Base-by-base conservation (phyloP, 768 basidiomycete species). In the Gymnopilus dilepis region DNA sequence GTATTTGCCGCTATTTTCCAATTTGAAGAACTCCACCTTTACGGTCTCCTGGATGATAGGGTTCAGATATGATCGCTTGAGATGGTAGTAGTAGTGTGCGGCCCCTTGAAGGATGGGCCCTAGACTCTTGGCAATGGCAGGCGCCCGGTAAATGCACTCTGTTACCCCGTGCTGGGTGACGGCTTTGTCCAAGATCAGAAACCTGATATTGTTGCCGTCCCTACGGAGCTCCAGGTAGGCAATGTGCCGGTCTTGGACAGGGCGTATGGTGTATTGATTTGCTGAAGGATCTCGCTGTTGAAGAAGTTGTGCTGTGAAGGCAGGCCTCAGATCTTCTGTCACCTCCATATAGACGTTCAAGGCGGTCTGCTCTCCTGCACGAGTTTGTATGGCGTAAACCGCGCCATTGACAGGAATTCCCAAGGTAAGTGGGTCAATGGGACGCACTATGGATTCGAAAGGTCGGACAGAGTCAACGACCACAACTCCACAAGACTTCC, bases 11-110 rank as follows among this genome's bases (percentile, higher is more conserved):
- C 62, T 61, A 6, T 58, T 60, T 40, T 56, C 51, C 13, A 67
- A 52, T 47, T 63, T 63, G 21, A 65, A 33, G 45, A 67, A 62
- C 37, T 67, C 61, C 2, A 67, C 21, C 4, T 45, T 30, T 11
- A 62, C n/a, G 59, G n/a, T 12, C 4, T 51, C n/a, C 8, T 21
- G 24, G 24, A 58, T 47, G 22, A 42, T 34, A 1, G 58, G 13
- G 21, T 50, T 66, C 4, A 38, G 59, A 31, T 62, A 41, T 1
- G 59, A 53, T 8, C 60, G 54, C 11, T 55, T 61, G 26, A 61
- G 43, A 19, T 61, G 60, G 17, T 56, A 61, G 47, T 61, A 61
- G 22, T 48, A 61, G 15, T 56, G 53, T 3, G 60, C 60, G 4
- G 60, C 60, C 19, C 53, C 60, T 28, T 56, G 52, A 21, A 54